phyloP scores from a whole-genome alignment of 208 protist genomes.

The Acanthamoeba triangularis region DNA sequence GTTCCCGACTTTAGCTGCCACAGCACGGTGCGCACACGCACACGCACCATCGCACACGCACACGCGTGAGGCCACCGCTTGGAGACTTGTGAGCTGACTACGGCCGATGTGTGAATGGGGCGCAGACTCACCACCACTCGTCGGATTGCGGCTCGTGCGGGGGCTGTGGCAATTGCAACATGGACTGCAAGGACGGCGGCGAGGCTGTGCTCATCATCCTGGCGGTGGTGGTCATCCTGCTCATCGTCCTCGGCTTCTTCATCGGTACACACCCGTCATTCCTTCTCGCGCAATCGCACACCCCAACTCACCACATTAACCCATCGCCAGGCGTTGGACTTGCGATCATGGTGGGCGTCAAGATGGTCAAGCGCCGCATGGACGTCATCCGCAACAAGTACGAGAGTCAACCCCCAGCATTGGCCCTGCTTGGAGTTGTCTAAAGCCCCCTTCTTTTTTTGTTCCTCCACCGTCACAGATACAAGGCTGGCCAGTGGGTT shows the following conservation, averaged over 20 bases:
- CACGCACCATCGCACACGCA: background rate
- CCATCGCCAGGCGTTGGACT: background rate
- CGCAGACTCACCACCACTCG: background rate
- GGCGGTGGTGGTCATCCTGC: conserved; percentile 1
- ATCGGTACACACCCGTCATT: background rate
- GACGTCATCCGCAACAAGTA: conserved; percentile 26
- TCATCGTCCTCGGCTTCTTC: conserved; percentile 28
- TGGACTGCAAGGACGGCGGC: background rate
- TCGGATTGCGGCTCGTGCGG: background rate
- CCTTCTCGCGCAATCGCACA: background rate
- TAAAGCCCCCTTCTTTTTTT: no score
- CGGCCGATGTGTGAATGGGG: background rate
- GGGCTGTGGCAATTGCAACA: background rate
- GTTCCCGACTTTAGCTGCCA: background rate
- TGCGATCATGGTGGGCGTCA: conserved; percentile 45
- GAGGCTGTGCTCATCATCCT: conserved; percentile 15
- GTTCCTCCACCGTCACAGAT: no score
- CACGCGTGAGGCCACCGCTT: background rate
- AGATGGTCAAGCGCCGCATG: conserved; percentile 44
- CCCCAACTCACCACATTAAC: background rate
- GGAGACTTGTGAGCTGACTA: background rate
- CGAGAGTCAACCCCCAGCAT: no score
- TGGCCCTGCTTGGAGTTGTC: no score
- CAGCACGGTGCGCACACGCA: background rate
- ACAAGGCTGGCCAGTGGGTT: conserved; percentile 26